Percentiles rank a stretch among this genome's conserved stretches.
phyloP scores from a whole-genome alignment of 208 protist genomes.

The Trypanosoma caninum region DNA sequence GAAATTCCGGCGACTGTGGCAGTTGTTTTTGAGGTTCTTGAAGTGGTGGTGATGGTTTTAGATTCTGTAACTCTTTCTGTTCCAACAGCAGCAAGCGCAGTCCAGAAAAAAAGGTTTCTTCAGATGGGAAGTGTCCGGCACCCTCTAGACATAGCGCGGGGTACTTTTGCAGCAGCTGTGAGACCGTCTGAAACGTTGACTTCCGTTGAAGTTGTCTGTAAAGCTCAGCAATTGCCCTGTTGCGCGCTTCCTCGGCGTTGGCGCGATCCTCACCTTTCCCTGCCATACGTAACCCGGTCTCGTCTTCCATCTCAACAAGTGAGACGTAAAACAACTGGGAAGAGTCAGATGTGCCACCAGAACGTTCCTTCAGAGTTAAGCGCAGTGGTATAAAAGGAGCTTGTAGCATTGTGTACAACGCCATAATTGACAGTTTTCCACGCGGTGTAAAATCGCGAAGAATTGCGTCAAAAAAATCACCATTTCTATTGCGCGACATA shows the following conservation, averaged over 20 bases:
- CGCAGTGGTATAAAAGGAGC: conserved; percentile 35
- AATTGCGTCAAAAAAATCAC: conserved; percentile 25
- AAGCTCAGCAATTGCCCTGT: conserved; percentile 26
- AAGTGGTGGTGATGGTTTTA: not conserved
- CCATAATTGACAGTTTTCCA: conserved; percentile 46
- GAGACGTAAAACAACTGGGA: conserved; percentile 3
- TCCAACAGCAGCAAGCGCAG: conserved; percentile 1
- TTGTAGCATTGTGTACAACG: conserved; percentile 39
- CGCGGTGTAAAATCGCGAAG: conserved; percentile 29
- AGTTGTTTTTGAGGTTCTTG: no score
- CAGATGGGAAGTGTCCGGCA: not conserved
- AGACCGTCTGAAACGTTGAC: conserved; percentile 26
- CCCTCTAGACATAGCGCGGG: conserved; percentile 24
- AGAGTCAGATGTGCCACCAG: not conserved
- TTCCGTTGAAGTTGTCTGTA: conserved; percentile 31
- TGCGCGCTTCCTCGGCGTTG: conserved; percentile 4
- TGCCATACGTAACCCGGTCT: conserved; percentile 25
- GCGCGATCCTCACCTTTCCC: conserved; percentile 22
- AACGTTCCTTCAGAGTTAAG: conserved; percentile 12
- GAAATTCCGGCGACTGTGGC: no score
- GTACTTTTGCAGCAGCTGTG: conserved; percentile 22
- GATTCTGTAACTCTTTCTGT: not conserved
- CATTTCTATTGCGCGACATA: not conserved
- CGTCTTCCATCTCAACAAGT: conserved; percentile 27
- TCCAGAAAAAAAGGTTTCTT: conserved; percentile 4